These are phyloP conservation scores for Lodderomyces theae DNA, from an alignment of 1,139 yeast species.

Conservation along the genomic window DNA sequence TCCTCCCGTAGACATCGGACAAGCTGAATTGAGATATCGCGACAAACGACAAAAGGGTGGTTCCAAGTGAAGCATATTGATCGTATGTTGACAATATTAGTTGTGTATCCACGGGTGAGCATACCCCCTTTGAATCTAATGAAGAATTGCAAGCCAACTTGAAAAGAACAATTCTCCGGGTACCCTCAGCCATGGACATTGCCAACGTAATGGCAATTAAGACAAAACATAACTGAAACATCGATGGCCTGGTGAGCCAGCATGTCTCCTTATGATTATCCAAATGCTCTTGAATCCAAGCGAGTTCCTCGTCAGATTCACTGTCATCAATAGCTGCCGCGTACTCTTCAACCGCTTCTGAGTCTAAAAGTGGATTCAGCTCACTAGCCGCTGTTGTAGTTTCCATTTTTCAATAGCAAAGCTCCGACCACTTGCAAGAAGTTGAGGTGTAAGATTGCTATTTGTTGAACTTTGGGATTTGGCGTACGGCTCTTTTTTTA, in stretches of 20 bases:
- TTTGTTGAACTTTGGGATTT: too few relatives aligned
- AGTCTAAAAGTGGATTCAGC: background rate
- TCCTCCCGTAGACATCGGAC: slow-evolving; percentile 65
- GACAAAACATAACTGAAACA: slow-evolving; percentile 27
- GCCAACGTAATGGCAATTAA: slow-evolving; percentile 26
- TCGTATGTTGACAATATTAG: slow-evolving; percentile 31
- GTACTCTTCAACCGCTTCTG: background rate
- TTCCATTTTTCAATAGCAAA: too few relatives aligned
- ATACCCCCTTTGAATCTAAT: slow-evolving; percentile 16
- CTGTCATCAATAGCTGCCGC: background rate
- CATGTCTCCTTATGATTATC: slow-evolving; percentile 27
- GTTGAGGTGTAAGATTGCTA: too few relatives aligned
- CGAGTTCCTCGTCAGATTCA: slow-evolving; percentile 21
- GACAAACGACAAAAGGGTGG: slow-evolving; percentile 28
- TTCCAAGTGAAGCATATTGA: slow-evolving; percentile 21
- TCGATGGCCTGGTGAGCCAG: slow-evolving; percentile 37
- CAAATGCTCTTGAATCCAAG: slow-evolving; percentile 38
- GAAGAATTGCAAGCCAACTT: slow-evolving; percentile 36
- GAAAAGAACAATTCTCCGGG: slow-evolving; percentile 25
- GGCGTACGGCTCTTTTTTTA: slow-evolving; percentile 1
- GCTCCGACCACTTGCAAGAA: too few relatives aligned
- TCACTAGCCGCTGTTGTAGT: background rate
- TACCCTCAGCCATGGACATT: slow-evolving; percentile 26
- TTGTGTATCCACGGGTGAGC: slow-evolving; percentile 36
- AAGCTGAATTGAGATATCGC: slow-evolving; percentile 51